Evolutionary conservation across 2,329 filamentous ascomycete genomes (phyloP), one percentile per base, ranked within the genome.

Genomic region (Rutstroemia sydowiana): DNA sequence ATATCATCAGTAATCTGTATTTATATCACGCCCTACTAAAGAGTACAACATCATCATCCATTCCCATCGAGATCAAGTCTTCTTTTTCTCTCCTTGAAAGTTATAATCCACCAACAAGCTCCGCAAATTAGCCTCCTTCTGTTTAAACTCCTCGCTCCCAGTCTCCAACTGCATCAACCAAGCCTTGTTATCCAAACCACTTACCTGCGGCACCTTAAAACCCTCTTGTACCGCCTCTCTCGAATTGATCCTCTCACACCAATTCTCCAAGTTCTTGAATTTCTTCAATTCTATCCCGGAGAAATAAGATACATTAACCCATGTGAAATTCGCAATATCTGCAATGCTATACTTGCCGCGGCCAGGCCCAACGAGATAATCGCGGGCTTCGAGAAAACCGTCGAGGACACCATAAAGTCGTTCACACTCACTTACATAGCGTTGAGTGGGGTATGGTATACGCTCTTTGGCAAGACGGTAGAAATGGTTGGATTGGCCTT

Each of bases 401-500:
- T 92, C 77, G 1, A 92, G 74, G 18, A 91, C 74, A 21, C 83
- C 77, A 68, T 90, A 91, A 1, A 92, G 74, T 2, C 88, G 79
- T 58, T 85, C 76, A 1, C 82, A 81, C 73, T 92, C 88, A 62
- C 86, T 88, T 48, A 84, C 74, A 68, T 91, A 92, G 37, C 87
- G 79, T 63, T 85, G 82, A 14, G 85, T 77, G 45, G 76, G 82
- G 66, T 89, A 91, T 45, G 81, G 74, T 61, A 88, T 84, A 63
- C 76, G 77, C 62, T 88, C 83, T 39, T 82, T 79, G 3, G 84
- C 79, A 61, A 84, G 82, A 37, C 79, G 76, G 48, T 73, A 67
- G 71, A 91, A 91, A 70, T 91, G 85, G 67, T 86, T 84, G 53
- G 84, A 82, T 66, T 90, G 86, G n/a, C n/a, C n/a, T n/a, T n/a